Evolutionary conservation across 495 filamentous ascomycete species (phyloP).

Genomic region (Talaromyces adpressus): DNA sequence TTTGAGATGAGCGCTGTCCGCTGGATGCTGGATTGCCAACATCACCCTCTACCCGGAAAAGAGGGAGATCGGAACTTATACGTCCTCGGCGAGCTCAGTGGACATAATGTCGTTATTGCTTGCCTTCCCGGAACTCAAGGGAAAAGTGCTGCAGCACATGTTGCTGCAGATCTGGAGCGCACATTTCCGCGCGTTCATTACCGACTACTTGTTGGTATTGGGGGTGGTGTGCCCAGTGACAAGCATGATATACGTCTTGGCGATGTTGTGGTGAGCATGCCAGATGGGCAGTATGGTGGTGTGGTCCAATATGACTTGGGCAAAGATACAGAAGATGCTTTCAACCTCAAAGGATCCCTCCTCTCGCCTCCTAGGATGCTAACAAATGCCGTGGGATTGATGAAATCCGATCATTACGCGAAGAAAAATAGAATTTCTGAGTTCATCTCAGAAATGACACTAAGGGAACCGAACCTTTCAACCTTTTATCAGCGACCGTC

Average conservation of each 20-base stretch:
- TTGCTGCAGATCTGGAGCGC: conserved; percentile 1
- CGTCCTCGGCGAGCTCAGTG: conserved; percentile 21
- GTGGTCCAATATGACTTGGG: conserved; percentile 13
- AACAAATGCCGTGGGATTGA: not conserved
- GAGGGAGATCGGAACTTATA: conserved; percentile 24
- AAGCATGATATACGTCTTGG: conserved; percentile 19
- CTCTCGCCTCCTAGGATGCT: not conserved
- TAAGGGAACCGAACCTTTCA: not conserved
- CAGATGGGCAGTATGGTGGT: not conserved
- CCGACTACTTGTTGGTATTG: conserved; percentile 24
- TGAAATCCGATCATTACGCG: not conserved
- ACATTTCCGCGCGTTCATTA: not conserved
- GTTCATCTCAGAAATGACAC: not conserved
- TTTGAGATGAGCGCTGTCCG: conserved; percentile 28
- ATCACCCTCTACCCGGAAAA: conserved; percentile 11
- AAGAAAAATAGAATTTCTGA: not conserved
- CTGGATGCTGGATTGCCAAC: conserved; percentile 24
- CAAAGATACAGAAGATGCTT: not conserved
- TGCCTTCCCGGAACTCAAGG: conserved; percentile 9
- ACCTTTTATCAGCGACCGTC: not conserved
- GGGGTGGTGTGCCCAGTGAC: conserved; percentile 22
- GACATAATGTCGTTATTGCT: conserved; percentile 22
- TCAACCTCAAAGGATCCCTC: not conserved
- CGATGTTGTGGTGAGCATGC: conserved; percentile 27
- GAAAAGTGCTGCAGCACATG: conserved; percentile 4